Percentiles rank a stretch among this genome's conserved stretches.
Evolutionary conservation across 2,329 filamentous ascomycete species (phyloP).

Genomic region (Fusarium concolor): DNA sequence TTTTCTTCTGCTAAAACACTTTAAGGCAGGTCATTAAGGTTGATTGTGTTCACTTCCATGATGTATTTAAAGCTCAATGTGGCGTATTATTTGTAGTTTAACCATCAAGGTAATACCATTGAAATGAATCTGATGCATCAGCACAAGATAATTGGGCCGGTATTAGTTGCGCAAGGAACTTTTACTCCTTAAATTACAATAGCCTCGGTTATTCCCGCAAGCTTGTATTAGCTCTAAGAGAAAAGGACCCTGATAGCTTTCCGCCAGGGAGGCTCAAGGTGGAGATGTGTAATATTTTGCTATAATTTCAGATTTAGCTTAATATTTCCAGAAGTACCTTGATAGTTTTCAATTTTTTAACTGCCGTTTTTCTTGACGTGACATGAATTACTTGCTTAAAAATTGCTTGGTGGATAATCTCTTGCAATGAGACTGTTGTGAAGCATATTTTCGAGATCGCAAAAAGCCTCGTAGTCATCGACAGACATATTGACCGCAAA

Average conservation of each 20-base stretch:
- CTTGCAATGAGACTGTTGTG: no score
- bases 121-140: not conserved
- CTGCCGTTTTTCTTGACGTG: no score
- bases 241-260: slow-evolving; percentile 28
- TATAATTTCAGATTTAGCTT: not conserved
- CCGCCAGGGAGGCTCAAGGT: not conserved
- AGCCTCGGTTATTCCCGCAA: not conserved
- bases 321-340: slow-evolving; percentile 13
- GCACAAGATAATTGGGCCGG: not conserved
- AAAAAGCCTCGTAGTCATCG: not conserved
- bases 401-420: no score
- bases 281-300: not conserved
- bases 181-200: not conserved
- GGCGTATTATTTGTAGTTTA: not conserved
- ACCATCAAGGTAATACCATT: slow-evolving; percentile 29
- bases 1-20: fast-evolving
- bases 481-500: not conserved
- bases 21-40: not conserved
- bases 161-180: not conserved
- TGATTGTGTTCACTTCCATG: not conserved
- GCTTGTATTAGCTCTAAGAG: not conserved
- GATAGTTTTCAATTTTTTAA: not conserved
- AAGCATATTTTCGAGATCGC: not conserved
- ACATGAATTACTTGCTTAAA: no score
- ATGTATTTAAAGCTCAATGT: not conserved